phyloP scores from a whole-genome alignment of 225 moss, liverwort and hornwort species.

The Anthoceros angustus region DNA sequence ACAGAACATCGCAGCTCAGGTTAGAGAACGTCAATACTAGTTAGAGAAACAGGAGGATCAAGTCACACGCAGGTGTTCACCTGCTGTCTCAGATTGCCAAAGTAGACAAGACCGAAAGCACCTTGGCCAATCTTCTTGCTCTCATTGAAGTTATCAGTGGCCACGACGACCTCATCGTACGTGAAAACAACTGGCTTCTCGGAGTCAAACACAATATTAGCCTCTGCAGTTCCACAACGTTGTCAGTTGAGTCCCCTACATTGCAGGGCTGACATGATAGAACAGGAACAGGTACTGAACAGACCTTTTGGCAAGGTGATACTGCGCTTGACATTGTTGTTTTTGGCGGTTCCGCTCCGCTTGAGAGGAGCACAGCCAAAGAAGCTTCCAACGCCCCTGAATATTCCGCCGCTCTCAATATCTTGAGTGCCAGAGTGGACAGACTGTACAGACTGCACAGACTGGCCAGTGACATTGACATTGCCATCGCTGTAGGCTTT shows the following conservation, averaged over 20 bases:
- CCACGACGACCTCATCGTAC: conserved; percentile 12
- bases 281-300: neutral
- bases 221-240: conserved; percentile 11
- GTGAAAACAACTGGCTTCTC: conserved; percentile 20
- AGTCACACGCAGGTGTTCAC: conserved; percentile 3
- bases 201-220: conserved; percentile 17
- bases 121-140: conserved; percentile 16
- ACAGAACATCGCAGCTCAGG: neutral
- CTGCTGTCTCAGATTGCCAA: conserved; percentile 15
- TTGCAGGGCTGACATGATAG: neutral
- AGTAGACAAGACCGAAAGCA: conserved; percentile 16
- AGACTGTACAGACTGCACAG: neutral
- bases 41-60: neutral
- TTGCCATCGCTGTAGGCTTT: too few relatives aligned
- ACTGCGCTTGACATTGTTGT: conserved; percentile 20
- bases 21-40: too few relatives aligned
- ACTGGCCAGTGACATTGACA: neutral
- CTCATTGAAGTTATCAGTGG: conserved; percentile 9
- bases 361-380: neutral
- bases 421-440: neutral
- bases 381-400: neutral
- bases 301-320: conserved; percentile 18
- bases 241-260: neutral
- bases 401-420: neutral
- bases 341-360: neutral